These are phyloP conservation scores for Lepidopterella palustris DNA, from an alignment of 495 filamentous ascomycete genomes.

Conservation along the genomic window DNA sequence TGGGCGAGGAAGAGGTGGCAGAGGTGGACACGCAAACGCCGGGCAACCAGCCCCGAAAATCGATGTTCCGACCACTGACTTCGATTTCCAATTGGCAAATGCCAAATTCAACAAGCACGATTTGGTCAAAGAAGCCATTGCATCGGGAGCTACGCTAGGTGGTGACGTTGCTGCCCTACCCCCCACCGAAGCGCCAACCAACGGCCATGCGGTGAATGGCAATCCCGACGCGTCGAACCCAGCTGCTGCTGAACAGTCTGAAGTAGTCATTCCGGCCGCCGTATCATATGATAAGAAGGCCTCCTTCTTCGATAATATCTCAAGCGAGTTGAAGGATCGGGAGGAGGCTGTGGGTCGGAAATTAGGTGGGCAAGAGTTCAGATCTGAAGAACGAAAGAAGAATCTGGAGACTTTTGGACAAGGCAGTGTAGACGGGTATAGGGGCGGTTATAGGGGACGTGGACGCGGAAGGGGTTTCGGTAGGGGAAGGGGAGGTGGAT, in stretches of 20 bases:
- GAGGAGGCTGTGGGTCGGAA: conserved; percentile 56
- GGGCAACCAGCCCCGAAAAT: conserved; percentile 51
- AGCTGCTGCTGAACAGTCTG: conserved; percentile 26
- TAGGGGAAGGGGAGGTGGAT: conserved; percentile 56
- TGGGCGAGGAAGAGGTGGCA: conserved; percentile 44
- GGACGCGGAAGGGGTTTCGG: conserved; percentile 43
- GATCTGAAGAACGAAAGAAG: conserved; percentile 84
- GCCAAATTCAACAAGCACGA: conserved; percentile 99
- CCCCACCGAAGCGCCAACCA: conserved; percentile 10
- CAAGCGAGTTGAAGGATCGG: conserved; percentile 85
- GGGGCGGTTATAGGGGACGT: conserved; percentile 55
- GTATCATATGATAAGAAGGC: conserved; percentile 71
- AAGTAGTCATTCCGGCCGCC: conserved; percentile 39
- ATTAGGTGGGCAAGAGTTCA: conserved; percentile 81
- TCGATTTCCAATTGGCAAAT: conserved; percentile 87
- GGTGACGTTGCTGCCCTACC: conserved; percentile 33
- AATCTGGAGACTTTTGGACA: conserved; percentile 99
- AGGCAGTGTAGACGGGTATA: conserved; percentile 85
- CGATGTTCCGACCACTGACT: conserved; percentile 82
- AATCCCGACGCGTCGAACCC: background rate
- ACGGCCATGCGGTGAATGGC: conserved; percentile 19
- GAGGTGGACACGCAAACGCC: conserved; percentile 40
- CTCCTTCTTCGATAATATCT: conserved; percentile 98
- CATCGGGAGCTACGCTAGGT: conserved; percentile 59
- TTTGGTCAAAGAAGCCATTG: conserved; percentile 83